Conservation (phyloP, 176 grass and related monocot genomes). For the Chloris gayana region DNA sequence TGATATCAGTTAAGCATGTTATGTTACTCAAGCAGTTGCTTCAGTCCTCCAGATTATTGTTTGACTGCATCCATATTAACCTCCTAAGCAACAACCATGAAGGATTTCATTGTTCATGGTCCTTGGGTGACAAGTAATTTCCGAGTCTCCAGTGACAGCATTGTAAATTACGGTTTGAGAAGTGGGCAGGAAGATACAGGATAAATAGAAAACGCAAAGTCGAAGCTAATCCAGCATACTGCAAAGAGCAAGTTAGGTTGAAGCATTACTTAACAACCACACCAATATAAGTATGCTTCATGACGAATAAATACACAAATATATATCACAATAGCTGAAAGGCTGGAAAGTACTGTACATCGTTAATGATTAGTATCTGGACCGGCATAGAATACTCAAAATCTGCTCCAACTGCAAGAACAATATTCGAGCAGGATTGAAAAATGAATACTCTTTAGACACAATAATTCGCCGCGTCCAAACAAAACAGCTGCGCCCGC, state of each 20-base stretch:
- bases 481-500: conserved; percentile 34
- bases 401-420: conserved; percentile 42
- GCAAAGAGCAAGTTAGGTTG: background rate
- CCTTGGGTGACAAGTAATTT: background rate
- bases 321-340: background rate
- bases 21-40: background rate
- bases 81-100: background rate
- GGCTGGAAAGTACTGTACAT: conserved; percentile 21
- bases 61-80: conserved; percentile 42
- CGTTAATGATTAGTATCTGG: conserved; percentile 41
- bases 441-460: conserved; percentile 30
- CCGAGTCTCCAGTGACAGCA: background rate
- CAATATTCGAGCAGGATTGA: conserved; percentile 27
- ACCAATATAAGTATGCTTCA: conserved; percentile 32
- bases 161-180: background rate
- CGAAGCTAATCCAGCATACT: conserved; percentile 12
- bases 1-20: conserved; percentile 16
- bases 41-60: conserved; percentile 26
- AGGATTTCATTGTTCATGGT: background rate
- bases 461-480: conserved; percentile 37
- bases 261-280: conserved; percentile 5
- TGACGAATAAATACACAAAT: conserved; percentile 14
- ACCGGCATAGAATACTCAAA: conserved; percentile 33
- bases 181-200: background rate
- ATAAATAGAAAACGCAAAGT: background rate